phyloP scores from a whole-genome alignment of 305 asterid species.

The Solanum hybrid region DNA sequence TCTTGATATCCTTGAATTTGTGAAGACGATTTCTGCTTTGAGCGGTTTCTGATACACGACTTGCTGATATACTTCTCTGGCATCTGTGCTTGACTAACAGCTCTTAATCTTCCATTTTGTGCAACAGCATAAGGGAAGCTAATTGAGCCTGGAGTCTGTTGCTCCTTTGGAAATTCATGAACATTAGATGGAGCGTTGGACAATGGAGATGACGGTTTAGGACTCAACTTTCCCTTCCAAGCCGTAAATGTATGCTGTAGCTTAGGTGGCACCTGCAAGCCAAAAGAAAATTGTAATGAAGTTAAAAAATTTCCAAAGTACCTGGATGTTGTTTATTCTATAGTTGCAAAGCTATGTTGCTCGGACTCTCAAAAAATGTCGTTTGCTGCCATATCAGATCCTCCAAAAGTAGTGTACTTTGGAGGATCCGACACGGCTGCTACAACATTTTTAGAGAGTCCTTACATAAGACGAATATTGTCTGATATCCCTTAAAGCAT shows the following conservation, averaged over 20 bases:
- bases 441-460: background rate
- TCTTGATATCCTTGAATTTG: constrained; percentile 15
- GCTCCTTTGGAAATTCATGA: constrained; percentile 10
- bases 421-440: background rate
- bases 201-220: constrained; percentile 8
- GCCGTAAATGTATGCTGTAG: constrained; percentile 39
- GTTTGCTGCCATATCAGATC: background rate
- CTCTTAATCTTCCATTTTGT: constrained; percentile 41
- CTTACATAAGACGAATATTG: background rate
- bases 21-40: constrained; percentile 23
- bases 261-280: constrained; percentile 51
- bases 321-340: background rate
- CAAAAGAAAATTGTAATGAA: background rate
- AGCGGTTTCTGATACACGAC: constrained; percentile 14
- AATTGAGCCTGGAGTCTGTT: constrained; percentile 17
- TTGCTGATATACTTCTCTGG: constrained; percentile 17
- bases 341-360: background rate
- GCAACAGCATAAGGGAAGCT: constrained; percentile 23
- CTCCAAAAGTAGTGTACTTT: background rate
- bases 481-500: background rate
- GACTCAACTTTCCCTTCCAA: constrained; percentile 35
- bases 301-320: background rate
- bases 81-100: constrained; percentile 15
- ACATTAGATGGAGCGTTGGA: background rate
- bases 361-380: background rate